phyloP scores from a whole-genome alignment of 192 early-diverging fungal species.

The Linnemannia elongata region DNA sequence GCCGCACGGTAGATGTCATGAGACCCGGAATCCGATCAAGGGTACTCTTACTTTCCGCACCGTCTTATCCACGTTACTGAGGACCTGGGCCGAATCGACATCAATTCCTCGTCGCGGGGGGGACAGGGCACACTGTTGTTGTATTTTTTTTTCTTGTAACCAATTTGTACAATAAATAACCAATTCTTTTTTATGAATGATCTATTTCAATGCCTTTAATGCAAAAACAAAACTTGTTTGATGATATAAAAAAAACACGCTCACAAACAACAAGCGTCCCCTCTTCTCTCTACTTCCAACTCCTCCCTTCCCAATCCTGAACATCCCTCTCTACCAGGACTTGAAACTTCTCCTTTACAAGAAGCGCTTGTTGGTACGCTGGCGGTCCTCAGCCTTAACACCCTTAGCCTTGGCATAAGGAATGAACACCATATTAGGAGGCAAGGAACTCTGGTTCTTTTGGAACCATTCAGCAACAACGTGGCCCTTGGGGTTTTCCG shows the following conservation, averaged over 20 bases:
- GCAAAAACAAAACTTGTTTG: not conserved
- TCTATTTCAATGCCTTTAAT: constrained; percentile 2
- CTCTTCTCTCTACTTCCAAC: not conserved
- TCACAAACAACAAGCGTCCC: not conserved
- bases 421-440: constrained; percentile 57
- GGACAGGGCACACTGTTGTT: not conserved
- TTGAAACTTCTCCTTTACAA: constrained; percentile 20
- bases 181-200: not conserved
- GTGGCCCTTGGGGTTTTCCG: constrained; percentile 51
- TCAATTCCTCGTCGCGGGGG: too few relatives aligned
- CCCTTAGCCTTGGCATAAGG: constrained; percentile 57
- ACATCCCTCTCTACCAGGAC: not conserved
- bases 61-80: not conserved
- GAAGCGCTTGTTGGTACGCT: constrained; percentile 50
- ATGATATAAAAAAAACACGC: not conserved
- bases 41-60: not conserved
- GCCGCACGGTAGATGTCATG: too few relatives aligned
- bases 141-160: not conserved
- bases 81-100: not conserved
- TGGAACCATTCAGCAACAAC: constrained; percentile 59
- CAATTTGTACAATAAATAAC: not conserved
- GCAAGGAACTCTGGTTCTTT: constrained; percentile 48
- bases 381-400: constrained; percentile 52
- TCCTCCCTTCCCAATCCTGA: not conserved
- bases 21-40: not conserved